Base-by-base conservation (phyloP, 352 stramenopile genomes). In the Phytopythium boreale region DNA sequence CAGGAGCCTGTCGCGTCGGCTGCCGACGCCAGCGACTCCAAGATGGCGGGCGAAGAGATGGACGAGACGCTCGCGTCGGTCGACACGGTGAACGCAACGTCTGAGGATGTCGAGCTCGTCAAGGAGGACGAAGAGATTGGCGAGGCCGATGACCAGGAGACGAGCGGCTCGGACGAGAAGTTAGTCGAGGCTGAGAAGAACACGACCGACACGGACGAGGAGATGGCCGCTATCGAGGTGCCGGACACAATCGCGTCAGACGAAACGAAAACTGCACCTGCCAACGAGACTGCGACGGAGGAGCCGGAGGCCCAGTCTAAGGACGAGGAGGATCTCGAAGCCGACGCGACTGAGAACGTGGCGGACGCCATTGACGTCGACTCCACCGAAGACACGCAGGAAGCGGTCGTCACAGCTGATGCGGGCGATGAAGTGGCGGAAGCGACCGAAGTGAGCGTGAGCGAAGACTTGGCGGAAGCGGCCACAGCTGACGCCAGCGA, bases 91-190 rank as follows among this genome's bases (percentile, higher is more conserved):
- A 22, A 22, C 22, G 17, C 46, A 14, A 24, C 36, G 6, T 22
- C 46, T 5, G 27, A 37, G 50, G 59, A 65, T 22, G 47, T 59
- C 43, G 58, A 41, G 39, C 10, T 59, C 12, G 9, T 11, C 15
- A 24, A 53, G 14, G 47, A 53, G 24, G 24, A 53, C 24, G 47
- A 53, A 34, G 47, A n/a, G 14, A 53, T 53, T 24, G 47, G 12
- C 11, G 15, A 24, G 2, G 14, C 5, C 12, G 24, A 53, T 20
- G 24, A 2, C 14, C 47, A 53, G 22, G 8, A 53, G 24, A 12
- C 2, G 46, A 31, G 22, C 46, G 46, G 22, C 19, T 14, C 43
- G 43, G 43, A 50, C 3, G 43, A 12, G n/a, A 31, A 31, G 46
- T 22, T n/a, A 20, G 22, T 20, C 6, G 47, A 22, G 4, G 15